Evolutionary conservation across 129 eudicot species (phyloP), one percentile per base, ranked within the genome.

Genomic region (Flaveria linearis): DNA sequence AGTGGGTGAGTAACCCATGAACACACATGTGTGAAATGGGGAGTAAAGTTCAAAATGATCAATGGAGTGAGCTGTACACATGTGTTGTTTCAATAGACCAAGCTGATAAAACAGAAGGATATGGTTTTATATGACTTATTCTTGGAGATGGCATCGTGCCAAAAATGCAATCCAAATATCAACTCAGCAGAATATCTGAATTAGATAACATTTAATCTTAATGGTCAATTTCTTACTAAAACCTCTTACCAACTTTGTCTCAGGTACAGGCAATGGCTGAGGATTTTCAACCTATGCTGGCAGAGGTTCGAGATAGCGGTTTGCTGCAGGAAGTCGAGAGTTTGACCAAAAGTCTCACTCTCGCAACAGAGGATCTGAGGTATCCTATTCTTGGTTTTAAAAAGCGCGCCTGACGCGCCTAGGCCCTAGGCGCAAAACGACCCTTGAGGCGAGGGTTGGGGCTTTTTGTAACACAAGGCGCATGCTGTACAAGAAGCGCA

Each of bases 191-290:
- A 50, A 50, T 50, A 50, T 50, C 0, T 50, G 18, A 50, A 50
- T 50, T 7, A 52, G 3, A 57, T 22, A 57, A 57, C 62, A 63
- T 78, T 43, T 50, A 65, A 81, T 81, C 77, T 75, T 58, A 60
- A 72, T 80, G 76, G 36, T 30, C 5, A 30, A 4, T 51, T 16
- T 18, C 2, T 51, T 16, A 5, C 57, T 36, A 36, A 36, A 36
- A 5, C 41, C 41, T 36, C 81, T 53, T 53, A 76, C 58, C 15
- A 28, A 77, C 60, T 17, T 77, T 76, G 70, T 79, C 80, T 81
- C 95, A 93, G 98, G 85, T 93, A 73, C 84, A 88, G 65, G 98
- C 97, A 78, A 90, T 93, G 95, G 86, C 98, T 11, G 96, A 93
- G 69, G 92, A 90, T 81, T 71, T 93, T 80, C 92, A 90, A 78